Evolutionary conservation across 192 early-diverging fungal genomes (phyloP), one percentile per base, ranked within the genome.

Genomic region (Entomortierella parvispora): DNA sequence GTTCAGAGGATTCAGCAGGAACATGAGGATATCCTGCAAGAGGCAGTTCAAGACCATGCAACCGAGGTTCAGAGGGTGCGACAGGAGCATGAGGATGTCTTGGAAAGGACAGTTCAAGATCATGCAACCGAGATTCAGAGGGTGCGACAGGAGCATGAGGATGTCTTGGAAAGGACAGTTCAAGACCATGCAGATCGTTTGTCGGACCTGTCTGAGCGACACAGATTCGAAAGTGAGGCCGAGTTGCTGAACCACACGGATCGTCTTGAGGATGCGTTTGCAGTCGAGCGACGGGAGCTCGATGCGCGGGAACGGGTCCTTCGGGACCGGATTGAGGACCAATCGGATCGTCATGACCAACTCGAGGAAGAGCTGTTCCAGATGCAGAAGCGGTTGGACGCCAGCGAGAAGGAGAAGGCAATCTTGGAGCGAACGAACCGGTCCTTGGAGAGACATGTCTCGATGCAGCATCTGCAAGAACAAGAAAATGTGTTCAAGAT

Each of bases 401-500:
- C 42, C 1, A 26, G 23, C 14, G 33, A 62, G 4, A 40, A 48
- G 34, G 65, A 68, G 49, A 62, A 68, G 45, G 65, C 60, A 11
- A 23, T 44, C 1, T 26, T 68, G 32, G 51, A 18, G 17, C 46
- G 65, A 33, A 51, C 59, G 20, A 76, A 68, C 53, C 49, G 59
- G 17, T 76, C 72, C 5, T 23, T 76, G 34, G 72, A 76, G 40
- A 40, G 72, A 10, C 72, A 76, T 29, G 26, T 68, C 17, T 67
- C 64, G 37, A 76, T 76, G 58, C 65, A 76, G 53, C 64, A 58
- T 17, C 47, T 76, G 28, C 45, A 68, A 29, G 65, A 76, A 43
- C 58, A 76, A 23, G 72, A 76, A 53, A 67, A 62, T 32, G 20
- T 29, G 9, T 62, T 52, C 59, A 76, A 62, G 59, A 47, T 61